Base-by-base conservation (phyloP, 306 rosid genomes). In the Castanospermum australe region DNA sequence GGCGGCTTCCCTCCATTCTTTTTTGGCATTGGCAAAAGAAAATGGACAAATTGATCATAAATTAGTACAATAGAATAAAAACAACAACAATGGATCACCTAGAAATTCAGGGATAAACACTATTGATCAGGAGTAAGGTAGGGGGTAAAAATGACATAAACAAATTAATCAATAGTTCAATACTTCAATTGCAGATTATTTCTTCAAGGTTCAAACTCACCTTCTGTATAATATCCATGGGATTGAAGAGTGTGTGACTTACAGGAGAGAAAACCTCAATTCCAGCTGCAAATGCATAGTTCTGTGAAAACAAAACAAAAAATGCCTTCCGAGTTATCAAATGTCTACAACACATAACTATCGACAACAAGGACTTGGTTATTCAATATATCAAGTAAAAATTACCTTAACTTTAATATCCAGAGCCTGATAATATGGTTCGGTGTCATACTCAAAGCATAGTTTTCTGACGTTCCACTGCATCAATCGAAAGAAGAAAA, bases 1-100 rank as follows among this genome's bases (percentile, higher is more conserved):
- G 99, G 99, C 2, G 97, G 93, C 88, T 77, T 92, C 72, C 97
- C 99, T 66, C 97, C 99, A 77, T 94, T 94, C 99, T 94, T 69
- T 84, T 71, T 52, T 38, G 70, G 38, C 68, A 83, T 65, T 73
- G 5, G 47, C 75, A 79, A n/a, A 77, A 71, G 38, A 63, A 82
- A 75, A 83, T 61, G 28, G 28, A 57, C 60, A 73, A 66, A 76
- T 22, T 13, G 38, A 71, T 67, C 85, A 82, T 33, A 30, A 75
- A 44, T 70, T 67, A 81, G 79, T 33, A 54, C 62, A 24, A 51
- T 35, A 77, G 20, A 48, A 82, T 25, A 41, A 60, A 70, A 66
- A 62, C 55, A 76, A 8, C 12, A 77, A 33, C 11, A 35, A 20
- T 15, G 22, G 38, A 76, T 13, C 51, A 32, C 10, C 30, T 1